Evolutionary conservation across 2,329 filamentous ascomycete species (phyloP).

Genomic region (Calonectria hawksworthii): DNA sequence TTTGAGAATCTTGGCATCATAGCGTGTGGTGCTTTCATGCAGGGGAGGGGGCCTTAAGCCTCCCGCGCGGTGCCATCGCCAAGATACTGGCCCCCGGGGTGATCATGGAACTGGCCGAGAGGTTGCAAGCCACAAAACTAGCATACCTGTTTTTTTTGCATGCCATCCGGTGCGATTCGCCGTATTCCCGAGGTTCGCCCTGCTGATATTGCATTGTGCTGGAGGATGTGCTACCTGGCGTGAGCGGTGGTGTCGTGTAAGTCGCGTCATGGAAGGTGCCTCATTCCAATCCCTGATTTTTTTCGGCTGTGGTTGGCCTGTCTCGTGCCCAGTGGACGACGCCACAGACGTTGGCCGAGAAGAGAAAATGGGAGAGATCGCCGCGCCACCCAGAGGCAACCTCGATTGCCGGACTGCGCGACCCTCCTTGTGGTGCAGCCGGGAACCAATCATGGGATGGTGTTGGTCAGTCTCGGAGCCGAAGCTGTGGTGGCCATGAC

Average conservation of each 20-base stretch:
- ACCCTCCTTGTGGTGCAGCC: background rate
- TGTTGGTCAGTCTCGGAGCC: background rate
- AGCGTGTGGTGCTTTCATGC: background rate
- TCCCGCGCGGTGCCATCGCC: constrained; percentile 10
- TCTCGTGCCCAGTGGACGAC: background rate
- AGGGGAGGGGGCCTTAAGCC: background rate
- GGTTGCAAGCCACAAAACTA: background rate
- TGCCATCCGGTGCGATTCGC: background rate
- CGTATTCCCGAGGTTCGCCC: background rate
- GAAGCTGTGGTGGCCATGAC: background rate
- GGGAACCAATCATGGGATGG: background rate
- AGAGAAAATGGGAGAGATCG: background rate
- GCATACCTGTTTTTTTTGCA: background rate
- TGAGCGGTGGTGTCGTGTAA: background rate
- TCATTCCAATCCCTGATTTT: background rate
- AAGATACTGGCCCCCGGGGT: background rate
- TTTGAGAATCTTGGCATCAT: background rate
- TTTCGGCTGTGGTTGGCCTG: background rate
- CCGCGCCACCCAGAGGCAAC: background rate
- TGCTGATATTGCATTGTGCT: background rate
- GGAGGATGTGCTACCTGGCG: background rate
- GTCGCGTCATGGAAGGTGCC: background rate
- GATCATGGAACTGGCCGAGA: constrained; percentile 3
- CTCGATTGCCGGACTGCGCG: constrained; percentile 2
- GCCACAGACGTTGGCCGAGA: constrained; percentile 4